A percentile compares a stretch with the other conserved stretches of the same genome.
phyloP scores from a whole-genome alignment of 441 rosid species.

The Erodium trifolium region DNA sequence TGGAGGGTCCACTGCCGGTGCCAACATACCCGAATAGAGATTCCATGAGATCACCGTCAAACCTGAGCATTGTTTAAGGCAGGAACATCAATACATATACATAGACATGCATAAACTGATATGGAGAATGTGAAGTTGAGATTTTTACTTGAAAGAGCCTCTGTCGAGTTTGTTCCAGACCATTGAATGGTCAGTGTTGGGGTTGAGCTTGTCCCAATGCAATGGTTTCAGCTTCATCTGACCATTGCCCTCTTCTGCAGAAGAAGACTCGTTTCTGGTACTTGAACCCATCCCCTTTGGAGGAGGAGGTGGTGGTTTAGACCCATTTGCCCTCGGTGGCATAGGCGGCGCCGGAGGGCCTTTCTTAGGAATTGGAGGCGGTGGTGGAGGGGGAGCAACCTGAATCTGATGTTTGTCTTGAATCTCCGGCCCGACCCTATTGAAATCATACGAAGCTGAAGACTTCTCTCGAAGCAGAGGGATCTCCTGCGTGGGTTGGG shows the following conservation, averaged over 20 bases:
- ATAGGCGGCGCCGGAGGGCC: constrained; percentile 20
- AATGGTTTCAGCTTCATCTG: constrained; percentile 75
- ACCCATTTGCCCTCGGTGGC: constrained; percentile 28
- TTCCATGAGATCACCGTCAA: constrained; percentile 86
- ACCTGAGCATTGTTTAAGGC: constrained; percentile 27
- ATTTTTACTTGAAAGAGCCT: constrained; percentile 76
- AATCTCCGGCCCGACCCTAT: too few species aligned
- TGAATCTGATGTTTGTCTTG: too few species aligned
- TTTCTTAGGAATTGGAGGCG: background rate
- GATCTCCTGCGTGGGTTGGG: constrained; percentile 35
- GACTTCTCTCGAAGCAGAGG: constrained; percentile 67
- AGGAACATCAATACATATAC: background rate
- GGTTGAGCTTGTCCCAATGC: constrained; percentile 89
- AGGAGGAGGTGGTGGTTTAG: constrained; percentile 34
- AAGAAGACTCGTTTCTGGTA: constrained; percentile 14
- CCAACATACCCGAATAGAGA: constrained; percentile 77
- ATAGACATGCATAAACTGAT: background rate
- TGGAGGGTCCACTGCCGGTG: constrained; percentile 37
- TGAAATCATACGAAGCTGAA: constrained; percentile 31
- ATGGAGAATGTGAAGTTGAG: background rate
- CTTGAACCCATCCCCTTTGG: constrained; percentile 25
- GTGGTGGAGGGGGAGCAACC: constrained; percentile 19
- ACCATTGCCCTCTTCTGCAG: constrained; percentile 20
- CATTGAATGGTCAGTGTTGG: constrained; percentile 63
- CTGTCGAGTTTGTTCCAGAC: constrained; percentile 84